Evolutionary conservation across 1,284 basidiomycete species (phyloP).

Genomic region (Boletus mariae): DNA sequence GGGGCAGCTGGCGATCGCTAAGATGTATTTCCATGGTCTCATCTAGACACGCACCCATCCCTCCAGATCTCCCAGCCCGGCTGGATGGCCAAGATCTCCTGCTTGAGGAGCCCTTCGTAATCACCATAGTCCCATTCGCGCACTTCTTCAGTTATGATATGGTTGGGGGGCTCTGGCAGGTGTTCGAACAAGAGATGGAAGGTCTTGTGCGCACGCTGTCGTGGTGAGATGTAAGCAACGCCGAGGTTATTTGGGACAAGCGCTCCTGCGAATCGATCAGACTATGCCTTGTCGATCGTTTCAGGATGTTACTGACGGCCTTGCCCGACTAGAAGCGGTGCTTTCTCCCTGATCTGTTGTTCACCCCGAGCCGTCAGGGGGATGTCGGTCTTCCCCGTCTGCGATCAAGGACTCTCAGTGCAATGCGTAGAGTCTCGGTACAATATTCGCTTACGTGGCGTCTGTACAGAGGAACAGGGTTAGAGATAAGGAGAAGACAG

Average conservation of each 20-base stretch:
- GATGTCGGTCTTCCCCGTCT: slow-evolving; percentile 89
- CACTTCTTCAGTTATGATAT: slow-evolving; percentile 61
- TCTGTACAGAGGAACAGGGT: slow-evolving; percentile 35
- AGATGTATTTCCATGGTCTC: neutral
- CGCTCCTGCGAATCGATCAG: slow-evolving; percentile 48
- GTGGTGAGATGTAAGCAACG: slow-evolving; percentile 78
- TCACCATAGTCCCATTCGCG: slow-evolving; percentile 90
- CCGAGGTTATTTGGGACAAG: slow-evolving; percentile 81
- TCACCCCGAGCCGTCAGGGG: slow-evolving; percentile 83
- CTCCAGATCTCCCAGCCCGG: slow-evolving; percentile 79
- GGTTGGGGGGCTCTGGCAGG: slow-evolving; percentile 46
- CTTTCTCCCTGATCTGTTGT: slow-evolving; percentile 65
- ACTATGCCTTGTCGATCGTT: neutral
- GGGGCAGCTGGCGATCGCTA: slow-evolving; percentile 59
- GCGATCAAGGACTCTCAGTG: slow-evolving; percentile 1
- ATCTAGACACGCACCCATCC: slow-evolving; percentile 58
- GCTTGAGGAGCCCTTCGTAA: slow-evolving; percentile 77
- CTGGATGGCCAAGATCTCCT: slow-evolving; percentile 68
- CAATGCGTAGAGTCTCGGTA: neutral
- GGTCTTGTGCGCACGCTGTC: slow-evolving; percentile 79
- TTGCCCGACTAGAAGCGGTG: slow-evolving; percentile 65
- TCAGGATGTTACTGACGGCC: slow-evolving; percentile 56
- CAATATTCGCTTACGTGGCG: slow-evolving; percentile 59
- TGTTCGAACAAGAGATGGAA: slow-evolving; percentile 78
- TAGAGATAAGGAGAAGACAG: slow-evolving; percentile 4